phyloP scores from a whole-genome alignment of 2,329 filamentous ascomycete species.

The Beauveria brongniartii region DNA sequence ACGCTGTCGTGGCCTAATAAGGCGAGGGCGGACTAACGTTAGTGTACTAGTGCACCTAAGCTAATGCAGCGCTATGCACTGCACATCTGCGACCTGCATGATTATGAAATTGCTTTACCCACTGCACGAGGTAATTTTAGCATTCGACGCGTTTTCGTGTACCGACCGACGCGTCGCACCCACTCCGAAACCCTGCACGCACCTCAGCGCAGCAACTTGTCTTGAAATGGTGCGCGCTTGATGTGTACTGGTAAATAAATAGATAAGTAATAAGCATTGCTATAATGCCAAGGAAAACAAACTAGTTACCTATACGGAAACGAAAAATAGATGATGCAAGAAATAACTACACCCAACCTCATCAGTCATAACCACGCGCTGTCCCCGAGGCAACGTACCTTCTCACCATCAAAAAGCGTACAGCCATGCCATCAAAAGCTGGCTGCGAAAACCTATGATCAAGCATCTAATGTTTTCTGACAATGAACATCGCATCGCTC shows the following conservation, averaged over 20 bases:
- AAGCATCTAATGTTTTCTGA: not conserved
- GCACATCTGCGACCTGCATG: slow-evolving; percentile 6
- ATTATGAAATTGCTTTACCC: not conserved
- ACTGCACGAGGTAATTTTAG: slow-evolving; percentile 6
- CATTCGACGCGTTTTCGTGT: not conserved
- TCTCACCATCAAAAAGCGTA: not conserved
- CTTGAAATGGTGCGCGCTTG: not conserved
- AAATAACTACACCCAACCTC: no score
- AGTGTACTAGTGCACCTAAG: not conserved
- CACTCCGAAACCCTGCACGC: not conserved
- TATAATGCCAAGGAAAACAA: no score
- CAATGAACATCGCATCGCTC: not conserved
- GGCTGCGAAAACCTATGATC: not conserved
- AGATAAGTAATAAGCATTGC: no score
- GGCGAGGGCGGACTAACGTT: not conserved
- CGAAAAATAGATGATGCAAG: no score
- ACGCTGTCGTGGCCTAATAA: not conserved
- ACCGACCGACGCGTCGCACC: not conserved
- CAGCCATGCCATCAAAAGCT: not conserved
- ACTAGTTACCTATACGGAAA: no score
- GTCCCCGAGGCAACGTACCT: no score
- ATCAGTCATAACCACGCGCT: no score
- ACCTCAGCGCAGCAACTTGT: not conserved
- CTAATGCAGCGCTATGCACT: not conserved
- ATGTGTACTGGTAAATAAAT: no score